phyloP scores from a whole-genome alignment of 2,329 filamentous ascomycete genomes.

The Fonsecaea monophora region DNA sequence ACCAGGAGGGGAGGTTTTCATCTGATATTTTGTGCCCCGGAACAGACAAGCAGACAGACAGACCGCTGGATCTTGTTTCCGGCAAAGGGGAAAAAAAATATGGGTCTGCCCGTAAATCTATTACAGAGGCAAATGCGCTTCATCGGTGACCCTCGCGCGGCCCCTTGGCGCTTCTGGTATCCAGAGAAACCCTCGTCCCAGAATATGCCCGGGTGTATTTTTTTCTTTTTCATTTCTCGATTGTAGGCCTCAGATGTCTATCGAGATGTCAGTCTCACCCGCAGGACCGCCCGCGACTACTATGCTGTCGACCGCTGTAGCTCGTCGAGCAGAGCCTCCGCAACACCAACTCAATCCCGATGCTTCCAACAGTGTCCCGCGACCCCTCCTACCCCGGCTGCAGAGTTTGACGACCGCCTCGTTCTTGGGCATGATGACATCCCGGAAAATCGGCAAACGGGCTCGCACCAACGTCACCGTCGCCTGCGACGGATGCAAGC shows the following conservation, averaged over 20 bases:
- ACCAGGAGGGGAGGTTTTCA: no score
- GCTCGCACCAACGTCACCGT: constrained; percentile 54
- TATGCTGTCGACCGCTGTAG: not conserved
- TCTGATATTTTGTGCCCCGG: no score
- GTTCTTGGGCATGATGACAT: not conserved
- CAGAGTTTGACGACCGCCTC: not conserved
- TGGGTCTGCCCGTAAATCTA: no score
- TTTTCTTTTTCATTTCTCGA: no score
- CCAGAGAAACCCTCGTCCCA: no score
- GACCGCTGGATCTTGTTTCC: no score
- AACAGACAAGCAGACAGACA: no score
- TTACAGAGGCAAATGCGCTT: no score
- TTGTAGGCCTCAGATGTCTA: not conserved
- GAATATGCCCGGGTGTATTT: no score
- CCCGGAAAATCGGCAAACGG: not conserved
- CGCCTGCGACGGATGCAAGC: constrained; percentile 54
- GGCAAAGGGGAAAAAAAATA: no score
- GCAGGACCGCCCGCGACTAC: not conserved
- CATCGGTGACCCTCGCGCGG: no score
- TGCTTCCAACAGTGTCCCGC: not conserved
- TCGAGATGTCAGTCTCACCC: not conserved
- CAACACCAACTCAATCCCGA: not conserved
- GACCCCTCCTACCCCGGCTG: constrained; percentile 7
- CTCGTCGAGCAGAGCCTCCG: not conserved
- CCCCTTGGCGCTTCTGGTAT: no score